phyloP scores from a whole-genome alignment of 345 rosid species.

The Eutrema yunnanense region DNA sequence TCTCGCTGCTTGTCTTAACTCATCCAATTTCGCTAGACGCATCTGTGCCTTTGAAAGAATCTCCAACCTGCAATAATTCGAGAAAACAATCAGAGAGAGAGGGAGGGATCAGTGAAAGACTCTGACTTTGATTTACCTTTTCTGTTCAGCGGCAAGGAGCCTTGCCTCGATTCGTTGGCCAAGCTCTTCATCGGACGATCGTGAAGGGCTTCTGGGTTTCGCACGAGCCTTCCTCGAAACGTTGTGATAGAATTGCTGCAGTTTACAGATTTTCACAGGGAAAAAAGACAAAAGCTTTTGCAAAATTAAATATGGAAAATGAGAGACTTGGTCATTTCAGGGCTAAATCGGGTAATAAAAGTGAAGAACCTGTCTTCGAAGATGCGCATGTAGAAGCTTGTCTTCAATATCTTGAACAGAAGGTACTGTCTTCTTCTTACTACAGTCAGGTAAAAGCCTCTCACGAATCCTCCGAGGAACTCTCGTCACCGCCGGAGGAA shows the following conservation, averaged over 20 bases:
- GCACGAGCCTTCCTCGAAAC: slow-evolving; percentile 84
- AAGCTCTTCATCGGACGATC: slow-evolving; percentile 73
- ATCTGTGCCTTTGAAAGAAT: slow-evolving; percentile 73
- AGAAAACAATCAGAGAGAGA: background rate
- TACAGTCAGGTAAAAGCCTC: slow-evolving; percentile 56
- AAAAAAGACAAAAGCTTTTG: background rate
- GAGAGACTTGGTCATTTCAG: slow-evolving; percentile 8
- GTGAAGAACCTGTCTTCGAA: slow-evolving; percentile 76
- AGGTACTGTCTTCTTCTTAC: slow-evolving; percentile 50
- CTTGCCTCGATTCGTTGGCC: slow-evolving; percentile 96
- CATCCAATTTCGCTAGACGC: slow-evolving; percentile 84
- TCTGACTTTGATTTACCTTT: slow-evolving; percentile 43
- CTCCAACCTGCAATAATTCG: slow-evolving; percentile 43
- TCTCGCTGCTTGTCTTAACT: slow-evolving; percentile 89
- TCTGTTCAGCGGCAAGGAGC: slow-evolving; percentile 91
- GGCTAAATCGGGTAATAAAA: background rate
- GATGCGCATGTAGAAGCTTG: slow-evolving; percentile 84
- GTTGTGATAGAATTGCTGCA: slow-evolving; percentile 83
- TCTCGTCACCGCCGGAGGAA: slow-evolving; percentile 34
- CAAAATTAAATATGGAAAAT: background rate
- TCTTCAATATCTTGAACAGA: slow-evolving; percentile 85
- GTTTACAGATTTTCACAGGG: background rate
- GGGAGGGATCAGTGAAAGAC: background rate
- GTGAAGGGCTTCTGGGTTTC: slow-evolving; percentile 80
- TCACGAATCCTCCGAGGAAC: slow-evolving; percentile 71